phyloP scores from a whole-genome alignment of 1,284 basidiomycete genomes.

The Rhizoctonia solani region DNA sequence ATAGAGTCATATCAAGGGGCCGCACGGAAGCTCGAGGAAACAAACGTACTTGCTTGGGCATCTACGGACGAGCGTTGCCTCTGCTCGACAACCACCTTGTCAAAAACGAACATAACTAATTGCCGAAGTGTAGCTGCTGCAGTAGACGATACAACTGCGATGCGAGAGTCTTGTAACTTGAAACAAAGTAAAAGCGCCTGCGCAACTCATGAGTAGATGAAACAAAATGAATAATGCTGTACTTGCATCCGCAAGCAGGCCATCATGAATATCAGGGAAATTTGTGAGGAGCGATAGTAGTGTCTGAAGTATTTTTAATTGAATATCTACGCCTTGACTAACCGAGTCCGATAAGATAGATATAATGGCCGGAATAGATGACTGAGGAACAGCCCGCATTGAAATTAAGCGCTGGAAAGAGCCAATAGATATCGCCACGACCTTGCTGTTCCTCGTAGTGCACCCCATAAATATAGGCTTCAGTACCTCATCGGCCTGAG shows the following conservation, averaged over 20 bases:
- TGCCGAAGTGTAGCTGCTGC: conserved; percentile 96
- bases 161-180: conserved; percentile 91
- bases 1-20: conserved; percentile 33
- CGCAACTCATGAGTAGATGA: not conserved
- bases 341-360: conserved; percentile 83
- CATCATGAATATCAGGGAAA: conserved; percentile 78
- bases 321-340: conserved; percentile 92
- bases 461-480: conserved; percentile 93
- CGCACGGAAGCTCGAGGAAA: conserved; percentile 43
- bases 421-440: conserved; percentile 88
- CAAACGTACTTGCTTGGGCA: conserved; percentile 33
- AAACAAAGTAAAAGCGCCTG: conserved; percentile 91
- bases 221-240: not conserved
- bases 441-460: conserved; percentile 90
- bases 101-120: conserved; percentile 96
- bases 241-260: conserved; percentile 76
- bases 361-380: conserved; percentile 76
- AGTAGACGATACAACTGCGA: conserved; percentile 94
- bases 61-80: conserved; percentile 30
- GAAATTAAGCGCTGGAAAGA: conserved; percentile 90
- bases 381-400: conserved; percentile 81
- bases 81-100: conserved; percentile 85
- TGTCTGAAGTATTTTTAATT: conserved; percentile 88
- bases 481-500: conserved; percentile 79
- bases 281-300: conserved; percentile 88